Conservation (phyloP, 768 basidiomycete species). For the Hydnomerulius pinastri region DNA sequence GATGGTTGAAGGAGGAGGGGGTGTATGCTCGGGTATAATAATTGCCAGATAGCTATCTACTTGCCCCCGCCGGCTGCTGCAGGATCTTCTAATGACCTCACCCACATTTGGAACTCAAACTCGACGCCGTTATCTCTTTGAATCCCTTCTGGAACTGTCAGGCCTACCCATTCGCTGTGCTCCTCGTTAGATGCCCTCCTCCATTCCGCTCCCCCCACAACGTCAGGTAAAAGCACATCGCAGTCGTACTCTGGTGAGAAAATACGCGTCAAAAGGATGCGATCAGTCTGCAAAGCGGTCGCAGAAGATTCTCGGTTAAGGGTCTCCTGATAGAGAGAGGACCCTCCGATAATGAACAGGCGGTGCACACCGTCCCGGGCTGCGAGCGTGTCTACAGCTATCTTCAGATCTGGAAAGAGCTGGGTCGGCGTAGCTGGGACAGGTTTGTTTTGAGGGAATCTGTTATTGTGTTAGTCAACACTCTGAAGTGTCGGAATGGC, state of each 20-base stretch:
- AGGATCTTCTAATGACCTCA: slow-evolving; percentile 37
- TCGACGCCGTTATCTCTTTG: slow-evolving; percentile 81
- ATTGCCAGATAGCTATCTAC: slow-evolving; percentile 5
- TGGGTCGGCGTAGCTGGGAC: slow-evolving; percentile 27
- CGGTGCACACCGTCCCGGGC: slow-evolving; percentile 44
- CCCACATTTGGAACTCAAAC: slow-evolving; percentile 98
- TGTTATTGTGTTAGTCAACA: slow-evolving; percentile 12
- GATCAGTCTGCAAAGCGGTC: slow-evolving; percentile 54
- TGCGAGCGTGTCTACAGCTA: slow-evolving; percentile 16
- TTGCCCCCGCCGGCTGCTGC: not conserved
- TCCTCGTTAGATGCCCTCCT: slow-evolving; percentile 57
- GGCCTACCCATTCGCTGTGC: slow-evolving; percentile 76
- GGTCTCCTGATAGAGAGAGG: slow-evolving; percentile 74
- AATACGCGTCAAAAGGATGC: slow-evolving; percentile 87
- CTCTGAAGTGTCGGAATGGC: not conserved
- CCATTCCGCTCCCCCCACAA: slow-evolving; percentile 57
- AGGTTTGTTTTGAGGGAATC: slow-evolving; percentile 12
- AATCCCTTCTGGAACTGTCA: slow-evolving; percentile 71
- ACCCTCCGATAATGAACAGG: slow-evolving; percentile 91
- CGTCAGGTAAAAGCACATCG: slow-evolving; percentile 85
- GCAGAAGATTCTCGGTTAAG: slow-evolving; percentile 41
- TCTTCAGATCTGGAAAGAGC: slow-evolving; percentile 24
- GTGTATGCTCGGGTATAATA: slow-evolving; percentile 3
- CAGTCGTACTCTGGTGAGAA: slow-evolving; percentile 77
- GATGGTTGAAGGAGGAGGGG: not conserved